A percentile compares a stretch with the other conserved stretches of the same genome.
Conservation (phyloP, 2,329 filamentous ascomycete genomes). For the Sordariomycetes sp. region DNA sequence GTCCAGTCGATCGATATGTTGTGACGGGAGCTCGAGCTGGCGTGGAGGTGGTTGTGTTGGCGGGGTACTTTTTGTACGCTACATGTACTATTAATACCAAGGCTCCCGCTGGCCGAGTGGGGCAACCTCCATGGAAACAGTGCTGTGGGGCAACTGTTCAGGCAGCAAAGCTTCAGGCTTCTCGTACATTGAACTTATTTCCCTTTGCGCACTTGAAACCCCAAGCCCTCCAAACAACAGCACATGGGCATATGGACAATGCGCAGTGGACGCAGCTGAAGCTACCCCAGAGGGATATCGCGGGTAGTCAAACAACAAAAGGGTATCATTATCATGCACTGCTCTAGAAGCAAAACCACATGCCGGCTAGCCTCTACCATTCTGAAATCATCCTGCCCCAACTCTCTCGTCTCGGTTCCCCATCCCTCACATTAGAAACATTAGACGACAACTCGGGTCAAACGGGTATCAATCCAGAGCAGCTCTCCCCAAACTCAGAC, state of each 20-base stretch:
- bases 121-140: too few relatives aligned
- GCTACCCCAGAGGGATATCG: too few relatives aligned
- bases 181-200: too few relatives aligned
- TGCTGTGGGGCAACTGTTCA: background rate
- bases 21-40: background rate
- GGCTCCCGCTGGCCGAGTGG: too few relatives aligned
- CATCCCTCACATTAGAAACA: background rate
- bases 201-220: too few relatives aligned
- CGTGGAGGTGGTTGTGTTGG: background rate
- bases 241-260: too few relatives aligned
- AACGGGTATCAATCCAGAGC: background rate
- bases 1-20: background rate
- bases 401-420: background rate
- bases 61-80: too few relatives aligned
- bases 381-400: background rate
- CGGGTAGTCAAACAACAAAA: background rate
- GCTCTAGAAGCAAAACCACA: background rate
- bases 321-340: slow-evolving; percentile 4
- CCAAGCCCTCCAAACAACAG: too few relatives aligned
- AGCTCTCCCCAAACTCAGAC: background rate
- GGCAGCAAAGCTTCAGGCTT: background rate
- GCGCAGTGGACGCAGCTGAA: too few relatives aligned
- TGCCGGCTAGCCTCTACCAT: background rate
- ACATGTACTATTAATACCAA: too few relatives aligned
- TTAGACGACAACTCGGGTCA: background rate